Conservation (phyloP, 176 grass and related monocot species). For the Themeda triandra region DNA sequence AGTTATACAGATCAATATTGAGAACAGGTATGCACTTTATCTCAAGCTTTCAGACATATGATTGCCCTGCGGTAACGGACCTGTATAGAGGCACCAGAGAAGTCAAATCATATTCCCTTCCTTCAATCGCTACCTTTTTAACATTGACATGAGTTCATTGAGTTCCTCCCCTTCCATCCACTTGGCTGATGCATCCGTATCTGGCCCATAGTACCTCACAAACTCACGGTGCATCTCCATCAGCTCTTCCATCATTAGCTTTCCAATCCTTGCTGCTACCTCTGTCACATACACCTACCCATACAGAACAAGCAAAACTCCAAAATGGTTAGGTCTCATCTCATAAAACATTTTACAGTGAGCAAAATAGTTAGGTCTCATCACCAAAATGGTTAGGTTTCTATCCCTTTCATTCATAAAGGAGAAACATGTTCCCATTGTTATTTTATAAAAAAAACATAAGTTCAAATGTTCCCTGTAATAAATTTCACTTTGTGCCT, state of each 20-base stretch:
- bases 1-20: neutral
- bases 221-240: constrained; percentile 68
- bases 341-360: neutral
- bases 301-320: constrained; percentile 15
- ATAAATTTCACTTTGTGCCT: neutral
- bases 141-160: constrained; percentile 25
- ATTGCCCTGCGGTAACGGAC: constrained; percentile 27
- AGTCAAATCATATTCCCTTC: constrained; percentile 30
- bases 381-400: neutral
- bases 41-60: neutral
- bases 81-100: constrained; percentile 80
- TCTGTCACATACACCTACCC: constrained; percentile 77
- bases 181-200: constrained; percentile 30
- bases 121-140: constrained; percentile 40
- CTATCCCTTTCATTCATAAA: constrained; percentile 1
- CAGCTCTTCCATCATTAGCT: constrained; percentile 81
- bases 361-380: too few species aligned
- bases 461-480: neutral
- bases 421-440: neutral
- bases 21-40: neutral
- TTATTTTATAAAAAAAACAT: neutral
- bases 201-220: constrained; percentile 71
- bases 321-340: neutral
- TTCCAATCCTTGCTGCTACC: constrained; percentile 56
- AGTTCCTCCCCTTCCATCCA: constrained; percentile 78